Evolutionary conservation across 257 asterid species (phyloP).

Genomic region (Solanum bukasovii): DNA sequence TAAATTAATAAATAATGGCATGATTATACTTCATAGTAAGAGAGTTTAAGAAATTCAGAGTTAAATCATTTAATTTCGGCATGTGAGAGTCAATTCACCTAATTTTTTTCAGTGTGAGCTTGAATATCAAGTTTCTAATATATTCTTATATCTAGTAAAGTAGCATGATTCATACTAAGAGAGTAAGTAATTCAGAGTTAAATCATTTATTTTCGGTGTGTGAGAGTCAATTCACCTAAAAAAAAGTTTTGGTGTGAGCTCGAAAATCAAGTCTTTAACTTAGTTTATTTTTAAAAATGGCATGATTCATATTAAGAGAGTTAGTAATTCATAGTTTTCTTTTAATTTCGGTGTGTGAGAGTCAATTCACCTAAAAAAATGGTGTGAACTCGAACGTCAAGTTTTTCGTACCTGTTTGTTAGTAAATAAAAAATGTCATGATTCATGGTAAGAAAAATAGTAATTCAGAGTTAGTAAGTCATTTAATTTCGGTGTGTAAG

Average conservation of each 20-base stretch:
- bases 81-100: not conserved
- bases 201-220: not conserved
- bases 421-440: not conserved
- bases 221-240: not conserved
- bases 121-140: not conserved
- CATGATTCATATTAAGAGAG: not conserved
- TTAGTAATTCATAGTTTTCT: not conserved
- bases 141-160: not conserved
- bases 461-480: not conserved
- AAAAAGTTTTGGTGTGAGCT: not conserved
- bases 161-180: not conserved
- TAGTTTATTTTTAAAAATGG: not conserved
- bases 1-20: not conserved
- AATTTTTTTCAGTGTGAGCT: not conserved
- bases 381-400: not conserved
- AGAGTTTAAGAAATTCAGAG: not conserved
- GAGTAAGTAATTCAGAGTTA: not conserved
- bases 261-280: not conserved
- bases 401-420: not conserved
- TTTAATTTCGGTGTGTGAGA: not conserved
- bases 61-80: not conserved
- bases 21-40: not conserved
- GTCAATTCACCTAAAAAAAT: not conserved
- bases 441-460: not conserved
- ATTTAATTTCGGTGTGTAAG: not conserved